Evolutionary conservation across 257 asterid genomes (phyloP).

Genomic region (Paulownia fortunei): DNA sequence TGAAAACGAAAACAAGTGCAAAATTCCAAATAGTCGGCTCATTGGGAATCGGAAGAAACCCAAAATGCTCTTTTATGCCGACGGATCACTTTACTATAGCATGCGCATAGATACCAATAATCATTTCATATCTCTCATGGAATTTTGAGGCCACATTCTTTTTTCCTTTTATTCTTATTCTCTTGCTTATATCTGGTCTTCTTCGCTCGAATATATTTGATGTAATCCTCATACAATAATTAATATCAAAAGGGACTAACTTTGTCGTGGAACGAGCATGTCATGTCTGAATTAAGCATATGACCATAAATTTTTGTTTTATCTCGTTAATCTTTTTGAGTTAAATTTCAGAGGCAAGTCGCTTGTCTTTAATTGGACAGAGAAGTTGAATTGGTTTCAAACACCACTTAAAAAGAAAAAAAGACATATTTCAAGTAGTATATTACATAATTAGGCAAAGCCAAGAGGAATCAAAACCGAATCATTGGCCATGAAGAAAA

Average conservation of each 20-base stretch:
- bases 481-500: background rate
- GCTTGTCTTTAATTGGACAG: too few species aligned
- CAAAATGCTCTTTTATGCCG: conserved; percentile 34
- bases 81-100: conserved; percentile 38
- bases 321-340: too few species aligned
- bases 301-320: too few species aligned
- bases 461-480: background rate
- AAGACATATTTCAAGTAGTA: too few species aligned
- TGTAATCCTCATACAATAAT: background rate
- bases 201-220: too few species aligned
- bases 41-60: background rate
- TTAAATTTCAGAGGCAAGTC: too few species aligned
- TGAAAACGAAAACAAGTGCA: conserved; percentile 1
- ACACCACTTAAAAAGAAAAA: too few species aligned
- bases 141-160: conserved; percentile 15
- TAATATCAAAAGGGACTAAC: background rate
- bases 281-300: too few species aligned
- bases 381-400: too few species aligned
- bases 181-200: background rate
- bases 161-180: conserved; percentile 19
- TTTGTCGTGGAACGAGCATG: too few species aligned
- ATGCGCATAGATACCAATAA: conserved; percentile 25
- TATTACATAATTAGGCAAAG: too few species aligned
- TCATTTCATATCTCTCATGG: conserved; percentile 36
- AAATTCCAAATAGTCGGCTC: conserved; percentile 32